Evolutionary conservation across 2,329 filamentous ascomycete genomes (phyloP).

Genomic region (Trichoderma endophyticum): DNA sequence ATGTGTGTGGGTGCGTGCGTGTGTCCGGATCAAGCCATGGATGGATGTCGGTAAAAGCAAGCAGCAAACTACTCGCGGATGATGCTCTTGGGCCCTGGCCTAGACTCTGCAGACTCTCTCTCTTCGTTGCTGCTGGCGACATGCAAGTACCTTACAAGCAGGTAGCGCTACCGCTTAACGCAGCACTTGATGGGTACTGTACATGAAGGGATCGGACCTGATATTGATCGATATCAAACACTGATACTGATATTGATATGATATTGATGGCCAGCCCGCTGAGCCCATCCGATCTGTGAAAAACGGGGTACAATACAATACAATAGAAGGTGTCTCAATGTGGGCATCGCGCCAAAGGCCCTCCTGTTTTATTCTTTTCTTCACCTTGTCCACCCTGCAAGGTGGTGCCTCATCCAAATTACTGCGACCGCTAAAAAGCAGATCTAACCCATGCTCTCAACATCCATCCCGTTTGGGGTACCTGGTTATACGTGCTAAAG

Average conservation of each 20-base stretch:
- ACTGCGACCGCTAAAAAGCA: neutral
- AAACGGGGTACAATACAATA: neutral
- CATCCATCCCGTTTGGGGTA: conserved; percentile 9
- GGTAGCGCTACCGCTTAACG: neutral
- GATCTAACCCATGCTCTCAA: conserved; percentile 4
- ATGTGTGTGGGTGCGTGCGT: neutral
- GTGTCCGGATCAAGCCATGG: neutral
- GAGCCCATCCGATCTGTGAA: neutral
- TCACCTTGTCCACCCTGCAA: neutral
- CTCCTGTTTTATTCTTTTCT: neutral
- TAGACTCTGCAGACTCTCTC: neutral
- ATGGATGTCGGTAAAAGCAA: neutral
- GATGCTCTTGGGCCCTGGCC: neutral
- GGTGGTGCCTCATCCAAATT: neutral
- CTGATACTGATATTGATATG: neutral
- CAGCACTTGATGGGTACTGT: neutral
- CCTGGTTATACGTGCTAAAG: neutral
- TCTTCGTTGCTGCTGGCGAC: neutral
- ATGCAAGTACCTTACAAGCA: neutral
- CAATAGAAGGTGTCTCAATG: neutral
- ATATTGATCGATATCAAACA: neutral
- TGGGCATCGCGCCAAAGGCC: neutral
- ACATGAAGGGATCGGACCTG: neutral
- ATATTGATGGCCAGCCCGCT: neutral
- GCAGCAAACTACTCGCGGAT: neutral